A percentile compares a stretch with the other conserved stretches of the same genome.
Conservation (phyloP, 78 protist genomes). For the Dictyostelium intermedium region DNA sequence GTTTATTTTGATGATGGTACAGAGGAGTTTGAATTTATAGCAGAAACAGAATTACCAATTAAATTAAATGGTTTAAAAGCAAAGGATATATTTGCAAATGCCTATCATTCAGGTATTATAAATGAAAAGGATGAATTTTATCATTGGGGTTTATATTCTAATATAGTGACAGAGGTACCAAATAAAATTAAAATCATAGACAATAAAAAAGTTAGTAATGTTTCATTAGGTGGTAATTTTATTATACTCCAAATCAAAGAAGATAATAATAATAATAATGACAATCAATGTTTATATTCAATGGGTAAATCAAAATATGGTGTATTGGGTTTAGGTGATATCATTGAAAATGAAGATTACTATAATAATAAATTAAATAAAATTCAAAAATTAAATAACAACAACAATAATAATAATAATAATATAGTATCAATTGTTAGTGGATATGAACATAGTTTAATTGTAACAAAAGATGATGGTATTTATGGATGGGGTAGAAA, state of each 20-base stretch:
- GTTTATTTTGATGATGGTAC: conserved; percentile 17
- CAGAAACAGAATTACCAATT: background rate
- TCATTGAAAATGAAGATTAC: background rate
- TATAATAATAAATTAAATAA: background rate
- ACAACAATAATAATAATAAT: background rate
- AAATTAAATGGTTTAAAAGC: background rate
- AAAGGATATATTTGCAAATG: conserved; percentile 3
- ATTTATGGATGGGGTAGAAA: conserved; percentile 59
- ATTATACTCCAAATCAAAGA: background rate
- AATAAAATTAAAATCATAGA: background rate
- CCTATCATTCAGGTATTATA: conserved; percentile 20
- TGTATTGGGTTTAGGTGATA: background rate
- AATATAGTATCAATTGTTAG: conserved; percentile 4
- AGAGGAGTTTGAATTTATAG: background rate
- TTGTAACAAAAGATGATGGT: conserved; percentile 7
- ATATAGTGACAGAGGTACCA: conserved; percentile 8
- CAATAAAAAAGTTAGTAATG: background rate
- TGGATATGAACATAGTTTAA: conserved; percentile 61
- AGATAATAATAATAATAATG: too few species aligned
- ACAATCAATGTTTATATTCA: background rate
- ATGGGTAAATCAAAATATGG: conserved; percentile 13
- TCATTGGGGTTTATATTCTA: conserved; percentile 28
- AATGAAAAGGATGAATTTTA: background rate
- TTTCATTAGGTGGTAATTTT: conserved; percentile 21
- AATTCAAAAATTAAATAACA: background rate